Conservation (phyloP, 805 yeast species). For the Saccharomycopsis guyanensis region DNA sequence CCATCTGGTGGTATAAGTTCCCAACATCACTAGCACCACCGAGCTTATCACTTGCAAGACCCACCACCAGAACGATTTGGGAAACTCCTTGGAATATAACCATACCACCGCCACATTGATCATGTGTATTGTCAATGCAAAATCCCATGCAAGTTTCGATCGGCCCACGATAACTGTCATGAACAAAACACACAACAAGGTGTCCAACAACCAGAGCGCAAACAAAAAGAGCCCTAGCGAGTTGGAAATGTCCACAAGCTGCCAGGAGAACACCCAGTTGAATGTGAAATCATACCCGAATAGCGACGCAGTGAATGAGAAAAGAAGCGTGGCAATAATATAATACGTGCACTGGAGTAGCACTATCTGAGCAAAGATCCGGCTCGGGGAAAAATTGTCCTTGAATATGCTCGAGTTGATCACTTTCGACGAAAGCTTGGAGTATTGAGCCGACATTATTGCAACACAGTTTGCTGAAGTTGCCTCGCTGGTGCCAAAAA, state of each 20-base stretch:
- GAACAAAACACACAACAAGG: constrained; percentile 75
- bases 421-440: constrained; percentile 14
- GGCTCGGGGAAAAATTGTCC: constrained; percentile 41
- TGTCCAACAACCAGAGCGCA: constrained; percentile 72
- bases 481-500: too few species aligned
- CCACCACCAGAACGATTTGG: constrained; percentile 79
- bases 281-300: constrained; percentile 63
- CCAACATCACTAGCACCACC: constrained; percentile 62
- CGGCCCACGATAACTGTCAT: constrained; percentile 86
- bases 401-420: constrained; percentile 15
- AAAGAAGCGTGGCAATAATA: constrained; percentile 56
- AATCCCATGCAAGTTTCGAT: constrained; percentile 92
- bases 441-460: constrained; percentile 7
- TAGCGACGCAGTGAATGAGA: constrained; percentile 56
- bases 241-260: constrained; percentile 60
- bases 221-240: constrained; percentile 73
- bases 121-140: constrained; percentile 87
- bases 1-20: constrained; percentile 91
- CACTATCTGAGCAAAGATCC: constrained; percentile 64
- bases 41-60: constrained; percentile 62
- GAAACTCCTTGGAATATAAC: constrained; percentile 58
- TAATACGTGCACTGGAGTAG: constrained; percentile 76
- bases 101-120: constrained; percentile 67
- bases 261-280: constrained; percentile 76
- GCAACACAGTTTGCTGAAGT: too few species aligned